Evolutionary conservation across 1,284 basidiomycete genomes (phyloP).

Genomic region (Neotropicomus parvogracilis): DNA sequence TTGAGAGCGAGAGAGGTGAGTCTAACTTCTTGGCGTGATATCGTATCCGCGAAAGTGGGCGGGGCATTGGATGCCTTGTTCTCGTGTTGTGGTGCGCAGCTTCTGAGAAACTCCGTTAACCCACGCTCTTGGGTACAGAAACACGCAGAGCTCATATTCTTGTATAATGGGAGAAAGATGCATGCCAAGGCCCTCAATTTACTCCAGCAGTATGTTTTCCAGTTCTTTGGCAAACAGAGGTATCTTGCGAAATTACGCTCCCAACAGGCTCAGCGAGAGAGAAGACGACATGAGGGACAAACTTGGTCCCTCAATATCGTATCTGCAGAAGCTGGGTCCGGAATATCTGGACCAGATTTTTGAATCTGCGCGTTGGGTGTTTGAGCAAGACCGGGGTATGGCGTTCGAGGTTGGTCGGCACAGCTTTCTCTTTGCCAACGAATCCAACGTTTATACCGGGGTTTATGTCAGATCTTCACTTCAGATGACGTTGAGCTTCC

Average conservation of each 20-base stretch:
- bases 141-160: constrained; percentile 84
- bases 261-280: constrained; percentile 68
- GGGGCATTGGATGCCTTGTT: neutral
- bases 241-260: neutral
- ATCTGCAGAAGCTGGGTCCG: constrained; percentile 88
- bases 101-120: neutral
- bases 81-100: neutral
- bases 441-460: neutral
- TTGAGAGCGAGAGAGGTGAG: constrained; percentile 76
- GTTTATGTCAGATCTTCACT: constrained; percentile 74
- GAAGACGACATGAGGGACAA: constrained; percentile 79
- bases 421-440: neutral
- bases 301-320: constrained; percentile 80
- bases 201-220: constrained; percentile 61
- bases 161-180: constrained; percentile 96
- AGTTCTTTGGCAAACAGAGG: neutral
- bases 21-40: neutral
- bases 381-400: constrained; percentile 67
- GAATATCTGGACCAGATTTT: constrained; percentile 79
- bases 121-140: constrained; percentile 51
- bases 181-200: constrained; percentile 85
- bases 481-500: constrained; percentile 92
- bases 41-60: neutral
- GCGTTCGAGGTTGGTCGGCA: constrained; percentile 64
- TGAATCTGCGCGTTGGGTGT: constrained; percentile 79